Percentiles rank a stretch among this genome's conserved stretches.
phyloP scores from a whole-genome alignment of 2,329 filamentous ascomycete genomes.

The Davidsoniella neocaledoniae region DNA sequence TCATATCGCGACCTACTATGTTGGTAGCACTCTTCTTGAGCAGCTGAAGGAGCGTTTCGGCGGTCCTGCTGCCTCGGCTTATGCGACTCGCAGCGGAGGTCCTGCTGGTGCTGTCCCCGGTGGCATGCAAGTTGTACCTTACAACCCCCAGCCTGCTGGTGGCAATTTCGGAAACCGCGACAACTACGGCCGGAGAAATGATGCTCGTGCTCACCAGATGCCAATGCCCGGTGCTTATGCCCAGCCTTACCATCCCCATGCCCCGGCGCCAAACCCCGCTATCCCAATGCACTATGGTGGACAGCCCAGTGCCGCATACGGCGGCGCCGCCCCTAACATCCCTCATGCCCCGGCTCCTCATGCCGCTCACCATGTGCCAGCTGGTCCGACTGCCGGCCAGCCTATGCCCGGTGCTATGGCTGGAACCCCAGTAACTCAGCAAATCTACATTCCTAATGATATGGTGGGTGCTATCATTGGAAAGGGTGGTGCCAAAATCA shows the following conservation, averaged over 20 bases:
- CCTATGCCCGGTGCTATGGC: conserved; percentile 51
- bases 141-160: conserved; percentile 70
- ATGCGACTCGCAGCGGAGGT: conserved; percentile 84
- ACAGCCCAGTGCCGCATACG: conserved; percentile 58
- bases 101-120: conserved; percentile 88
- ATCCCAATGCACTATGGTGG: conserved; percentile 65
- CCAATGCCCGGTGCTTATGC: conserved; percentile 54
- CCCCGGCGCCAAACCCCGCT: conserved; percentile 44
- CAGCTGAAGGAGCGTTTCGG: conserved; percentile 95
- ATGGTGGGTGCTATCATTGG: conserved; percentile 99
- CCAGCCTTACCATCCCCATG: conserved; percentile 54
- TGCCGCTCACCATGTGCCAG: conserved; percentile 33
- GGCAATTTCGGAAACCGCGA: conserved; percentile 88
- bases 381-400: conserved; percentile 34
- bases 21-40: conserved; percentile 93
- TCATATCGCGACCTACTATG: conserved; percentile 97
- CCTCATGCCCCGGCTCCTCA: conserved; percentile 55
- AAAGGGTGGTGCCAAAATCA: conserved; percentile 97
- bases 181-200: conserved; percentile 58
- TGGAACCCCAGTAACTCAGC: conserved; percentile 65
- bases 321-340: conserved; percentile 52
- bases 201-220: conserved; percentile 56
- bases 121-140: conserved; percentile 98
- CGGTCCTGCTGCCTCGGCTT: conserved; percentile 90
- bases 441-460: conserved; percentile 98